These are phyloP conservation scores for Volvariella surrecta DNA, from an alignment of 1,284 basidiomycete species.

Conservation along the genomic window DNA sequence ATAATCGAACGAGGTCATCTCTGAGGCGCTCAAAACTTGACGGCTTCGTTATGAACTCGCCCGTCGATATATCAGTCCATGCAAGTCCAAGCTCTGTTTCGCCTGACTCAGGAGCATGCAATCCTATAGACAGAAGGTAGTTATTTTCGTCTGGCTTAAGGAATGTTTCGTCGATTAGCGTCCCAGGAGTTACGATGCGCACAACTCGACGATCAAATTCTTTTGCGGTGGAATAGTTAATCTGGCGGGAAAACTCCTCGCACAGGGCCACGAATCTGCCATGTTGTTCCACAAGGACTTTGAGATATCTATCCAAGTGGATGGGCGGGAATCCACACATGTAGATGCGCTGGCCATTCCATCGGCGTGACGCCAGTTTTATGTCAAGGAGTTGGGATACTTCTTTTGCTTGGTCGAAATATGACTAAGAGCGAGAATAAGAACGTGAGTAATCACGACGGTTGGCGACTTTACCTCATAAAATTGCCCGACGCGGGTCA, in stretches of 20 bases:
- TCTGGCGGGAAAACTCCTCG: constrained; percentile 67
- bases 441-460: constrained; percentile 4
- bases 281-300: constrained; percentile 75
- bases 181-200: constrained; percentile 87
- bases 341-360: constrained; percentile 57
- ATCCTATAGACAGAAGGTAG: constrained; percentile 70
- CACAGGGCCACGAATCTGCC: constrained; percentile 85
- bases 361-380: constrained; percentile 69
- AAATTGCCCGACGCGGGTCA: constrained; percentile 91
- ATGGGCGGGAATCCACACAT: constrained; percentile 90
- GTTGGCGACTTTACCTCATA: constrained; percentile 60
- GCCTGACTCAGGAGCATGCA: constrained; percentile 5
- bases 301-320: constrained; percentile 82
- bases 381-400: constrained; percentile 75
- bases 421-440: constrained; percentile 53
- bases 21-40: constrained; percentile 49
- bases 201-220: constrained; percentile 73
- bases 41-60: constrained; percentile 80
- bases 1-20: constrained; percentile 80
- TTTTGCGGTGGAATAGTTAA: constrained; percentile 31
- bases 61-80: constrained; percentile 94
- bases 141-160: constrained; percentile 81
- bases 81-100: constrained; percentile 50
- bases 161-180: constrained; percentile 86
- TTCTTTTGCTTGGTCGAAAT: constrained; percentile 84